phyloP scores from a whole-genome alignment of 2,329 filamentous ascomycete genomes.

The Fusarium succisae region DNA sequence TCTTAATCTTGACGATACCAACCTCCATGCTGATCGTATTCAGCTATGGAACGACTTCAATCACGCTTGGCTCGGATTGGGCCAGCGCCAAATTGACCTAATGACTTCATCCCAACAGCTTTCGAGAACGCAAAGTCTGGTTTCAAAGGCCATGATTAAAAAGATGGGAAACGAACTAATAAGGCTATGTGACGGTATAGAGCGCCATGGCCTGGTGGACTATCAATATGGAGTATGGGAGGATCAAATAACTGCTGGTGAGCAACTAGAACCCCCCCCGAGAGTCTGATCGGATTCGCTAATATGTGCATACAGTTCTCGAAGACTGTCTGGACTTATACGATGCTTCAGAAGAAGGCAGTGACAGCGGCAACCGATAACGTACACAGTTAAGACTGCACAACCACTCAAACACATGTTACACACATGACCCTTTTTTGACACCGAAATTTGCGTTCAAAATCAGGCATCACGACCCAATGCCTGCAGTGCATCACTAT shows the following conservation, averaged over 20 bases:
- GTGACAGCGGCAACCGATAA: conserved; percentile 43
- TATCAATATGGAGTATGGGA: conserved; percentile 98
- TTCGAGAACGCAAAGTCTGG: conserved; percentile 67
- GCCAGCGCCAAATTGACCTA: conserved; percentile 85
- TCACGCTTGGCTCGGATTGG: conserved; percentile 84
- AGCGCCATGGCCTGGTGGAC: conserved; percentile 93
- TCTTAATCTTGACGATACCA: conserved; percentile 83
- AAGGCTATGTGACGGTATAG: conserved; percentile 83
- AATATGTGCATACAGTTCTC: conserved; percentile 44
- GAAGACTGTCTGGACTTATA: conserved; percentile 58
- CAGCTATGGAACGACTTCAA: conserved; percentile 96
- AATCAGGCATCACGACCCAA: conserved; percentile 12
- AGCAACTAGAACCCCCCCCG: conserved; percentile 35
- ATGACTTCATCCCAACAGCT: conserved; percentile 67
- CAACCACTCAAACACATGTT: background rate
- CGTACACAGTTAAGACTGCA: background rate
- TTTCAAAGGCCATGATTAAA: conserved; percentile 75
- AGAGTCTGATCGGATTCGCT: conserved; percentile 6
- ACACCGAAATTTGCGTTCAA: conserved; percentile 7
- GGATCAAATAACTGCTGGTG: conserved; percentile 88
- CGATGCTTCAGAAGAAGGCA: conserved; percentile 51
- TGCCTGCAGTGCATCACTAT: conserved; percentile 16
- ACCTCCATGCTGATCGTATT: conserved; percentile 78
- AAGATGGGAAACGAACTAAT: conserved; percentile 86
- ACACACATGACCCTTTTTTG: background rate